Evolutionary conservation across 106 monocot species (phyloP).

Genomic region (Iris macrosiphon): DNA sequence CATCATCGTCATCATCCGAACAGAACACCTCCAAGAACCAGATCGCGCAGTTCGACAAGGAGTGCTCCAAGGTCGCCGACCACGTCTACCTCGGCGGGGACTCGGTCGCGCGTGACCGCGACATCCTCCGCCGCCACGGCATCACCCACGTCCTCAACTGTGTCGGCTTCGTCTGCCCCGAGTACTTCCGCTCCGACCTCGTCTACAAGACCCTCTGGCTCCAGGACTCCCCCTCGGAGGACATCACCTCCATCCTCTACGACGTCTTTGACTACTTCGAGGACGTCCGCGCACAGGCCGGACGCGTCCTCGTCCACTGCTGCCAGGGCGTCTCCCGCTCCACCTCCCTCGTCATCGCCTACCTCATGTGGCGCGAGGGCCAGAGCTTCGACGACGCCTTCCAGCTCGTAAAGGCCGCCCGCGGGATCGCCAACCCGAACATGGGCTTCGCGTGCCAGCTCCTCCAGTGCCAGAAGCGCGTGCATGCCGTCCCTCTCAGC

Average conservation of each 20-base stretch:
- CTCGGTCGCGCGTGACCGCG: conserved; percentile 71
- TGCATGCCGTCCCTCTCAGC: conserved; percentile 79
- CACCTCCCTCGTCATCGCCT: conserved; percentile 90
- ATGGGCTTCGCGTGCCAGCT: conserved; percentile 98
- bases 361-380: conserved; percentile 95
- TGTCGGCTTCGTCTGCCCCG: conserved; percentile 84
- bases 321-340: conserved; percentile 93
- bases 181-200: conserved; percentile 88
- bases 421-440: conserved; percentile 94
- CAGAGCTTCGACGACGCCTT: conserved; percentile 99
- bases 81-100: conserved; percentile 93
- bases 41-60: conserved; percentile 86
- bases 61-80: conserved; percentile 96
- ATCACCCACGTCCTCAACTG: conserved; percentile 96
- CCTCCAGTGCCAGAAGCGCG: conserved; percentile 95
- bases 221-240: conserved; percentile 84
- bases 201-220: conserved; percentile 96
- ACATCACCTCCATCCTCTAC: conserved; percentile 90
- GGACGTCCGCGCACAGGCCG: conserved; percentile 77
- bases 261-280: conserved; percentile 99
- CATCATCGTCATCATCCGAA: too few relatives aligned
- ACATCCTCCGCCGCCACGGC: conserved; percentile 72
- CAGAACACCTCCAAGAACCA: too few relatives aligned
- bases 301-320: conserved; percentile 87
- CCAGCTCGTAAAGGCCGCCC: conserved; percentile 80